Percentiles rank a stretch among this genome's conserved stretches.
Conservation (phyloP, 2,329 filamentous ascomycete species). For the Phialemoniopsis sp. region DNA sequence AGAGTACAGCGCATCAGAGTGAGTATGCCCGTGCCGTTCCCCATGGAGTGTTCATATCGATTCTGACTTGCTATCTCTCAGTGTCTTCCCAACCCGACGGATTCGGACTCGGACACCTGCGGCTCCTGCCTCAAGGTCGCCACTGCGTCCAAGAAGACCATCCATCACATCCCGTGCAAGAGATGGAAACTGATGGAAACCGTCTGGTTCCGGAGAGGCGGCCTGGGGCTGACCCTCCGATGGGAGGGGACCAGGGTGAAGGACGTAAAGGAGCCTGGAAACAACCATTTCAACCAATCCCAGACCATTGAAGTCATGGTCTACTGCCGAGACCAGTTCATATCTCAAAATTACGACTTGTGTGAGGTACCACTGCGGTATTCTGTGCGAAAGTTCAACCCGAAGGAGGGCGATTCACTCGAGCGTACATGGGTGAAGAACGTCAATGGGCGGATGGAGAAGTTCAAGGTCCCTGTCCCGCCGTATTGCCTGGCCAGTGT, state of each 20-base stretch:
- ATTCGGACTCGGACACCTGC: conserved; percentile 22
- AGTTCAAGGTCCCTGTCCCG: conserved; percentile 21
- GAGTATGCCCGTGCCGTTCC: conserved; percentile 12
- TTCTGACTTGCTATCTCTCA: conserved; percentile 12
- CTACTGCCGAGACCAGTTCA: conserved; percentile 9
- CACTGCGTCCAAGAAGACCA: conserved; percentile 37
- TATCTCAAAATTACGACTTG: conserved; percentile 24
- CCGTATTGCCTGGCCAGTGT: conserved; percentile 36
- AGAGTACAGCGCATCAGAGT: conserved; percentile 38
- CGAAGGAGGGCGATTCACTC: conserved; percentile 28
- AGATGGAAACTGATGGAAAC: conserved; percentile 37
- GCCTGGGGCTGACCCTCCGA: conserved; percentile 36
- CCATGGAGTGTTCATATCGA: not conserved
- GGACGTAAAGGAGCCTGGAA: conserved; percentile 31
- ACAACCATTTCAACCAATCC: too few relatives aligned
- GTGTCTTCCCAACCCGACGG: conserved; percentile 30
- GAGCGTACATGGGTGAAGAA: conserved; percentile 30
- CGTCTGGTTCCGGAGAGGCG: conserved; percentile 34
- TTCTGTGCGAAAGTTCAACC: conserved; percentile 34
- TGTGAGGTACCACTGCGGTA: conserved; percentile 29
- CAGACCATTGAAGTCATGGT: conserved; percentile 29
- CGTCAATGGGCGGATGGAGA: conserved; percentile 6
- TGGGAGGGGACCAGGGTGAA: conserved; percentile 35
- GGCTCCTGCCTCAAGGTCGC: conserved; percentile 31
- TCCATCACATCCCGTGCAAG: conserved; percentile 39